Evolutionary conservation across 2,329 filamentous ascomycete genomes (phyloP).

Genomic region (Nothomitra cinnamomea): DNA sequence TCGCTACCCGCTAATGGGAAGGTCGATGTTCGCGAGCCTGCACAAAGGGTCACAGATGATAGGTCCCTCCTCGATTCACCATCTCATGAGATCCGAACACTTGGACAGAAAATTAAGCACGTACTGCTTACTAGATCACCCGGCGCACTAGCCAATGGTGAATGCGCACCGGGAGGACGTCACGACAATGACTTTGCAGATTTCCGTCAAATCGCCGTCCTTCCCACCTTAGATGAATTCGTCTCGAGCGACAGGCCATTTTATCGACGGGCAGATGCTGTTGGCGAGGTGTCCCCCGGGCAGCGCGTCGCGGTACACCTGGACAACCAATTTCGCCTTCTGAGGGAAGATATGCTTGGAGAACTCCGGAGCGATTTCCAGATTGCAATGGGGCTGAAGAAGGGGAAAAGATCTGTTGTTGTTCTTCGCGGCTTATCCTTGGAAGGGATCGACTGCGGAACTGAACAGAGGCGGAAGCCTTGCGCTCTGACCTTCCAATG

Average conservation of each 20-base stretch:
- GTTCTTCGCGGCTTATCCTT: slow-evolving; percentile 26
- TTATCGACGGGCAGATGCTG: slow-evolving; percentile 31
- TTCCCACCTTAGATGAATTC: slow-evolving; percentile 51
- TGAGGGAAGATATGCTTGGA: slow-evolving; percentile 53
- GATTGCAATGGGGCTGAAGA: slow-evolving; percentile 31
- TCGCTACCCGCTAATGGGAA: slow-evolving; percentile 16
- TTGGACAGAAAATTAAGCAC: slow-evolving; percentile 27
- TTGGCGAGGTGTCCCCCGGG: slow-evolving; percentile 23
- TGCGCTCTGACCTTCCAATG: slow-evolving; percentile 27
- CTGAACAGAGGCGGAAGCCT: slow-evolving; percentile 14
- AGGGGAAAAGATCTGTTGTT: slow-evolving; percentile 23
- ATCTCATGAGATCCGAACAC: slow-evolving; percentile 16
- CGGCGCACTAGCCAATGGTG: slow-evolving; percentile 8
- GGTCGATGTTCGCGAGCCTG: slow-evolving; percentile 13
- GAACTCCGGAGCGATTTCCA: slow-evolving; percentile 47
- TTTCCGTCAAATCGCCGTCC: slow-evolving; percentile 42
- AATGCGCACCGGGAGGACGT: slow-evolving; percentile 38
- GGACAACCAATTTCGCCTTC: slow-evolving; percentile 55
- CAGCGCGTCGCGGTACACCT: slow-evolving; percentile 34
- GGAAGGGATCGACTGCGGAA: slow-evolving; percentile 21
- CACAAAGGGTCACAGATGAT: slow-evolving; percentile 12
- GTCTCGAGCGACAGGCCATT: slow-evolving; percentile 34
- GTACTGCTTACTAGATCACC: slow-evolving; percentile 17
- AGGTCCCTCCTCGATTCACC: slow-evolving; percentile 16
- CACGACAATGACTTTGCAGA: slow-evolving; percentile 57